These are phyloP conservation scores for Metarhizium guizhouense DNA, from an alignment of 2,329 filamentous ascomycete genomes.

Conservation along the genomic window DNA sequence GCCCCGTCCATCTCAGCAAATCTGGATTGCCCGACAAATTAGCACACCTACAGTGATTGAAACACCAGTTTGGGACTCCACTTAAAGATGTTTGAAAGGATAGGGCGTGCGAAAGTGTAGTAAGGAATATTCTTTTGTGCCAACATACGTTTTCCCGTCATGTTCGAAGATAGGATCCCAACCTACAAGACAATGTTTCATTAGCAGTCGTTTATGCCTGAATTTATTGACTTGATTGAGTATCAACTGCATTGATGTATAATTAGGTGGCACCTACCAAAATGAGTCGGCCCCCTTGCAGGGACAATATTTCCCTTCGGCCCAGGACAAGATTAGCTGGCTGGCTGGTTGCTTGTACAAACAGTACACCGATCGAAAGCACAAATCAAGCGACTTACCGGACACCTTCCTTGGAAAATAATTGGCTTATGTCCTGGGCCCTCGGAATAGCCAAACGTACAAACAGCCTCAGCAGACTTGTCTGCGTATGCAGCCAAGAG, in stretches of 20 bases:
- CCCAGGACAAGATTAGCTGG: neutral
- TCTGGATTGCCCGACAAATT: conserved; percentile 25
- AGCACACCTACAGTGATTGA: neutral
- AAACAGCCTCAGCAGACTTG: conserved; percentile 87
- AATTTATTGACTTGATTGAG: neutral
- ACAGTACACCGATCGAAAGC: neutral
- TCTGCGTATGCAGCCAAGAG: conserved; percentile 81
- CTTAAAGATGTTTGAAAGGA: neutral
- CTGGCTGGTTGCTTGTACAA: neutral
- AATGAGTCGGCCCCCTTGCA: conserved; percentile 68
- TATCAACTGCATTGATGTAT: conserved; percentile 5
- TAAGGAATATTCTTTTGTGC: neutral
- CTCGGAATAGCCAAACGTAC: conserved; percentile 86
- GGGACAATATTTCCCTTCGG: conserved; percentile 69
- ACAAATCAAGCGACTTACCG: conserved; percentile 41
- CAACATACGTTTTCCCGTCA: conserved; percentile 65
- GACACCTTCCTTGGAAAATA: conserved; percentile 84
- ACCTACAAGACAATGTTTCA: conserved; percentile 38
- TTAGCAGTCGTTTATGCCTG: conserved; percentile 1
- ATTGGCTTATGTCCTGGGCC: conserved; percentile 78
- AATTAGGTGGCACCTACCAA: conserved; percentile 52
- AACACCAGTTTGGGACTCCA: neutral
- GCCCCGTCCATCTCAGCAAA: conserved; percentile 90
- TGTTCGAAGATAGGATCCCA: conserved; percentile 98
- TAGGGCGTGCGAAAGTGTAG: neutral